Base-by-base conservation (phyloP, 805 yeast species). In the Debaryomyces castellii region DNA sequence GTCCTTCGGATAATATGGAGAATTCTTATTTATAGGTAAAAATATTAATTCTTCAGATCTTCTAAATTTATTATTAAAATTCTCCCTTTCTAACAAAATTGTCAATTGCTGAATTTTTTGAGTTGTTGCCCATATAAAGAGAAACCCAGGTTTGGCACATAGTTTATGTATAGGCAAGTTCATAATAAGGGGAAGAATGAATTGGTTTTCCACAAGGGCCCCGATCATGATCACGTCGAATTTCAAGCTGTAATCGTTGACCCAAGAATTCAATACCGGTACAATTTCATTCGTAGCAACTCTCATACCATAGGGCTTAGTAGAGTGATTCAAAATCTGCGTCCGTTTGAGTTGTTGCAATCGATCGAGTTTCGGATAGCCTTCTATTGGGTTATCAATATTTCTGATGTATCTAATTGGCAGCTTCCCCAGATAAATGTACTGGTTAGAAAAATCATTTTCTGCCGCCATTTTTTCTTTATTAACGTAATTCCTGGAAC, bases 161-260 rank as follows among this genome's bases (percentile, higher is more conserved):
- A 91, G 67, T 55, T 74, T 81, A 51, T 82, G 84, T 4, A 91
- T 69, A 0, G 96, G 96, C 38, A 90, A 66, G 51, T 77, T 78
- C 1, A 77, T 66, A 20, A 91, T 67, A 2, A 84, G 55, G 0
- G 88, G 86, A 37, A 79, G 73, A 16, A 87, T 69, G 44, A 86
- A 76, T 57, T 83, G 90, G 57, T 85, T 82, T 51, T 87, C 91
- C 1, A 85, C 78, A 41, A 92, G 71, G 2, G 94, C 92, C 1
- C 96, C 96, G 44, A 91, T 81, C 96, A 92, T 89, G 11, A 92
- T 86, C 9, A 89, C 96, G 60, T 91, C 97, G 63, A 91, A 92
- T 48, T 79, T 80, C 32, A 87, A 58, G 6, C 77, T 73, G 46
- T 82, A 80, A 16, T 69, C 69, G 14, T 66, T 62, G 25, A 81